Evolutionary conservation across 2,329 filamentous ascomycete species (phyloP), one percentile per base, ranked within the genome.

Genomic region (Byssothecium circinans): DNA sequence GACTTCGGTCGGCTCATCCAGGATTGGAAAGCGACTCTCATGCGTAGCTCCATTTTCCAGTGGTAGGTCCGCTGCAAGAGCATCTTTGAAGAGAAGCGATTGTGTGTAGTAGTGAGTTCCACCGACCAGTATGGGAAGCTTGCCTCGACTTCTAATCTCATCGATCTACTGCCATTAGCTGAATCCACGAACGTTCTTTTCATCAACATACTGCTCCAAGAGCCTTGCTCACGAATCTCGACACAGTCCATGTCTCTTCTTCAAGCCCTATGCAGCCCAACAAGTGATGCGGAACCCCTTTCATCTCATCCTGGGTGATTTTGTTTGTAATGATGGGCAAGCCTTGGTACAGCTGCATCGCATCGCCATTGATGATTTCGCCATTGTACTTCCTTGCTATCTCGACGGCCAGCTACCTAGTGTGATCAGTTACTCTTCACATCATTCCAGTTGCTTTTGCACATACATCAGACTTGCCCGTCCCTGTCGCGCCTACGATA

Each of bases 101-200:
- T 96, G 91, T 0, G 89, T 87, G 65, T 99, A 99, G 74, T 97
- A 99, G 63, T 96, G 90, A 10, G 92, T 96, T 8, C 94, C 94
- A 20, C 94, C 94, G 1, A 97, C 94, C 0, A 99, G 74, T 22
- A 99, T 91, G 0, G 94, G 94, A 11, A 96, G 71, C 53, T 87
- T 88, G 0, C 90, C 89, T 60, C 92, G 80, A 7, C 75, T 76
- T 41, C 87, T 81, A 44, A 99, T 96, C 34, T 94, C 89, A 19
- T 80, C 74, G 52, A 99, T 92, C 67, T 72, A 33, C 2, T 7
- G 8, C n/a, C 1, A 33, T 61, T 37, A 61, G 49, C 17, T n/a
- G 3, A 4, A 4, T 2, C 20, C 10, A 10, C 1, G 2, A 2
- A 6, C 14, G 2, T 1, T 40, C 12, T 4, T 18, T n/a, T 7